Conservation (phyloP, 371 early-diverging fungal species). For the Blakeslea trispora region DNA sequence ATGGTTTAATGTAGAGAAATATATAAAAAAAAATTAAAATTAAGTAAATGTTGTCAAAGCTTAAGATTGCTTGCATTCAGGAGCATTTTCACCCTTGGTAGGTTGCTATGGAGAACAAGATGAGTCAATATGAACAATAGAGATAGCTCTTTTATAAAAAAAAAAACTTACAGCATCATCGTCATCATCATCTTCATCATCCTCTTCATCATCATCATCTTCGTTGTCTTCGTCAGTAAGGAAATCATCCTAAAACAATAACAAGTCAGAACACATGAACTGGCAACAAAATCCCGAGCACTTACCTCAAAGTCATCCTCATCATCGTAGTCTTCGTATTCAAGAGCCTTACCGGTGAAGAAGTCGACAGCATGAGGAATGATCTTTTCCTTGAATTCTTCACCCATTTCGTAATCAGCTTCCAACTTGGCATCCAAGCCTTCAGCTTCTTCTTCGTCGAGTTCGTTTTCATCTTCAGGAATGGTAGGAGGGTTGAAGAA, state of each 20-base stretch:
- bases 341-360: conserved; percentile 96
- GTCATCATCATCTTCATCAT: conserved; percentile 59
- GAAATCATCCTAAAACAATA: conserved; percentile 52
- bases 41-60: not conserved
- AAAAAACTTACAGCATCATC: conserved; percentile 55
- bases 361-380: conserved; percentile 96
- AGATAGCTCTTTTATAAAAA: too few relatives aligned
- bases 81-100: conserved; percentile 58
- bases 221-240: conserved; percentile 70
- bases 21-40: too few relatives aligned
- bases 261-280: too few relatives aligned
- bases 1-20: too few relatives aligned
- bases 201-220: conserved; percentile 54
- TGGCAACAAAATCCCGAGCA: conserved; percentile 28
- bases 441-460: conserved; percentile 78
- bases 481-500: conserved; percentile 88
- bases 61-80: conserved; percentile 66
- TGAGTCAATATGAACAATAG: too few relatives aligned
- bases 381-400: conserved; percentile 94
- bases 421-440: conserved; percentile 80
- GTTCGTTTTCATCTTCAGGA: conserved; percentile 73
- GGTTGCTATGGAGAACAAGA: conserved; percentile 25
- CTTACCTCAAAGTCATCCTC: conserved; percentile 72
- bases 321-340: conserved; percentile 70
- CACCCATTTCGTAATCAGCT: conserved; percentile 93